Base-by-base conservation (phyloP, 2,329 filamentous ascomycete species). In the Fusarium circinatum region DNA sequence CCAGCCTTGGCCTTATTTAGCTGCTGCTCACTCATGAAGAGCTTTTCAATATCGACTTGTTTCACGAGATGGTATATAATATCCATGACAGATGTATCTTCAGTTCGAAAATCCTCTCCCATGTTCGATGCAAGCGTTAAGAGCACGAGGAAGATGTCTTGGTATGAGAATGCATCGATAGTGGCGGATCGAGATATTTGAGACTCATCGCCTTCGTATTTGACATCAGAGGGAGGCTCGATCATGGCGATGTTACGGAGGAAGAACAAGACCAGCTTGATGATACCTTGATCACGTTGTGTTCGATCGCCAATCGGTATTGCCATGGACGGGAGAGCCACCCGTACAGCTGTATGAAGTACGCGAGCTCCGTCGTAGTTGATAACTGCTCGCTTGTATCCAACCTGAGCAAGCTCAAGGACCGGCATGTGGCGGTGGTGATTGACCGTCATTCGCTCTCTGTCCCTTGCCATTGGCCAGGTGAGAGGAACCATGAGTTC, bases 41-140 rank as follows among this genome's bases (percentile, higher is more conserved):
- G 84, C 80, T 94, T 94, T 68, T 92, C 89, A 6, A 93, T 88
- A 80, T 98, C 92, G 20, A 98, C 91, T 26, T 95, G 94, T 81
- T 98, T 98, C 65, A 98, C 89, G 3, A 99, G 82, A 77, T 98
- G 94, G 82, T 98, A 99, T 34, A 99, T 84, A 44, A 96, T 93
- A 80, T 99, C 96, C 83, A 99, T 89, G 28, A 98, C 83, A n/a
- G 95, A 88, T 5, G 96, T 91, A 79, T 98, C 96, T 76, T 98
- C 94, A 22, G 91, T 91, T 70, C 92, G 91, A 81, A 98, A 99
- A 77, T 98, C 96, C 45, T 98, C 95, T 39, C 94, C 94, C 85
- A 98, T 96, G 71, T 96, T 97, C 5, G 95, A 98, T 18, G 94
- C 93, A 54, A 99, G 86, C 0, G 95, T 97, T 59, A 98, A 85